A percentile compares a stretch with the other conserved stretches of the same genome.
phyloP scores from a whole-genome alignment of 169 alveolate species.

The Cryptosporidium parvum region DNA sequence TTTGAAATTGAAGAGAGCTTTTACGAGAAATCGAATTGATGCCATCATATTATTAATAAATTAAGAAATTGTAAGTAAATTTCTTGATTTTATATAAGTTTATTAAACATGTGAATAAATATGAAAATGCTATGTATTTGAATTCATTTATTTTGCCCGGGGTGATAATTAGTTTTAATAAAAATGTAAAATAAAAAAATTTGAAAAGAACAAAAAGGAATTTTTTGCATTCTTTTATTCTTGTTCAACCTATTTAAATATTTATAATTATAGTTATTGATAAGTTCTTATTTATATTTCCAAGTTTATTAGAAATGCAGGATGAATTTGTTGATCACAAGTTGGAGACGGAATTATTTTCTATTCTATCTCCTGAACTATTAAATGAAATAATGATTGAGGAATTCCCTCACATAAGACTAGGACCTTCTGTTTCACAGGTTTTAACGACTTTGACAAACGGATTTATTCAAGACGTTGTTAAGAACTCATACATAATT shows the following conservation, averaged over 20 bases:
- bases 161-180: too few relatives aligned
- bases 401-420: slow-evolving; percentile 51
- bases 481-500: slow-evolving; percentile 28
- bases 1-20: too few relatives aligned
- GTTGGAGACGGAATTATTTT: slow-evolving; percentile 22
- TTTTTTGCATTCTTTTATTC: too few relatives aligned
- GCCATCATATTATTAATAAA: too few relatives aligned
- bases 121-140: too few relatives aligned
- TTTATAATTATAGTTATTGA: not conserved
- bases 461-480: slow-evolving; percentile 48
- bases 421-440: slow-evolving; percentile 72
- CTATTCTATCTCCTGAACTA: slow-evolving; percentile 42
- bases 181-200: not conserved
- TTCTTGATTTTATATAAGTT: too few relatives aligned
- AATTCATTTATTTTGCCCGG: not conserved
- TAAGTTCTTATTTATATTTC: not conserved
- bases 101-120: too few relatives aligned
- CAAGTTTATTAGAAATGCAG: not conserved
- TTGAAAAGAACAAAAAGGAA: too few relatives aligned
- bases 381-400: slow-evolving; percentile 44
- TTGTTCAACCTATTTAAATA: not conserved
- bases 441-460: slow-evolving; percentile 38
- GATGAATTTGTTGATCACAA: slow-evolving; percentile 22
- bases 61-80: not conserved
- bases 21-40: not conserved